phyloP scores from a whole-genome alignment of 2,329 filamentous ascomycete species.

The Xylariaceae sp. region DNA sequence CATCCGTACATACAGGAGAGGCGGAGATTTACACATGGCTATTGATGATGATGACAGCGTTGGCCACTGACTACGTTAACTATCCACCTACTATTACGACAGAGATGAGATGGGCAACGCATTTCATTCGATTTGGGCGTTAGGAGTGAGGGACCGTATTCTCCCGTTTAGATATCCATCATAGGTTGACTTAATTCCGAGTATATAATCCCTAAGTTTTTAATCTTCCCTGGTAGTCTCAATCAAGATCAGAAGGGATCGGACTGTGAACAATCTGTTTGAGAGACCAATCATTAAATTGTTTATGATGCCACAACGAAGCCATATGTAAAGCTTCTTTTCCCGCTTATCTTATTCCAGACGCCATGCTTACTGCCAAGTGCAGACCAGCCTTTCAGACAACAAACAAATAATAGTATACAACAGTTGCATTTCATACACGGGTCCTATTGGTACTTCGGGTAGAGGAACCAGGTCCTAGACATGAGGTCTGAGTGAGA shows the following conservation, averaged over 20 bases:
- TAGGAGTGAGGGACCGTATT: not conserved
- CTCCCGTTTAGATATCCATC: conserved; percentile 22
- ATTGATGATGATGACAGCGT: not conserved
- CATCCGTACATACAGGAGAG: not conserved
- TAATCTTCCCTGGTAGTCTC: no score
- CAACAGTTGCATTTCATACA: not conserved
- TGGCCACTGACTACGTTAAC: not conserved
- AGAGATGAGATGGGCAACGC: conserved; percentile 17
- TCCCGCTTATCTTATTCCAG: not conserved
- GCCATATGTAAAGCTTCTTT: no score
- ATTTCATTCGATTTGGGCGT: conserved; percentile 25
- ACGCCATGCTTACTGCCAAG: conserved; percentile 20
- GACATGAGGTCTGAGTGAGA: not conserved
- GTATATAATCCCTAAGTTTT: not conserved
- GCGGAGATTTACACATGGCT: not conserved
- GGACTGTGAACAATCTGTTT: no score
- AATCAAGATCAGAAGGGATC: no score
- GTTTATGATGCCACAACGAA: no score
- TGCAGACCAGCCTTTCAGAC: not conserved
- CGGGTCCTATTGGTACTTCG: not conserved
- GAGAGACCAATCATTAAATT: no score
- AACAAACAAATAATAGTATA: conserved; percentile 8
- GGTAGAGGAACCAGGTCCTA: not conserved
- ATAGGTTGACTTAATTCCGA: not conserved
- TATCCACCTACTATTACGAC: conserved; percentile 5